phyloP scores from a whole-genome alignment of 2,329 filamentous ascomycete genomes.

The Neofusicoccum sp. region DNA sequence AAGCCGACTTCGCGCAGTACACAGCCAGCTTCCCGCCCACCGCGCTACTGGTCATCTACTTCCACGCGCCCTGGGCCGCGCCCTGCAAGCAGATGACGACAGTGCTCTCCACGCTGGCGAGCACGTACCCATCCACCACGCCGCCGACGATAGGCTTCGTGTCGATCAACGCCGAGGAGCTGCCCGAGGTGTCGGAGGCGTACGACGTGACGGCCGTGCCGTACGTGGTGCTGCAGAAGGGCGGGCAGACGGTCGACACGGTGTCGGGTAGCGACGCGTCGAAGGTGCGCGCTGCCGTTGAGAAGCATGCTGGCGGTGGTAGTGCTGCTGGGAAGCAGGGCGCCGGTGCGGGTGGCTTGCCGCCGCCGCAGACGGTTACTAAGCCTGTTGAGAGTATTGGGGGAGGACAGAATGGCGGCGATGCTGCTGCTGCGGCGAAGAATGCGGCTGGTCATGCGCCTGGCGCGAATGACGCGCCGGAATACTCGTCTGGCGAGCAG shows the following conservation, averaged over 20 bases:
- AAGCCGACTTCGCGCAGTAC: slow-evolving; percentile 72
- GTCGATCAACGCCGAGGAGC: slow-evolving; percentile 89
- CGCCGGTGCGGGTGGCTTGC: slow-evolving; percentile 30
- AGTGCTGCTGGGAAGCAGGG: slow-evolving; percentile 38
- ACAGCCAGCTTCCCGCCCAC: slow-evolving; percentile 59
- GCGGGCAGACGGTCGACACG: slow-evolving; percentile 75
- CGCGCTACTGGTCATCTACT: slow-evolving; percentile 83
- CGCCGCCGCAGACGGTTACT: slow-evolving; percentile 46
- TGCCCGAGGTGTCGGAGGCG: slow-evolving; percentile 85
- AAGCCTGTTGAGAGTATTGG: slow-evolving; percentile 40
- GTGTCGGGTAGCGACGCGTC: slow-evolving; percentile 88
- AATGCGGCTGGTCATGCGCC: slow-evolving; percentile 52
- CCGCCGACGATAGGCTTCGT: slow-evolving; percentile 78
- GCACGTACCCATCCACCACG: slow-evolving; percentile 73
- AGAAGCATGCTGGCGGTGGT: slow-evolving; percentile 69
- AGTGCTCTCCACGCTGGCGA: slow-evolving; percentile 81
- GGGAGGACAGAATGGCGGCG: slow-evolving; percentile 34
- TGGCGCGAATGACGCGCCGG: slow-evolving; percentile 46
- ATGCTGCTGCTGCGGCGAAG: slow-evolving; percentile 32
- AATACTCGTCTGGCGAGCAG: slow-evolving; percentile 46
- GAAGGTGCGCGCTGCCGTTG: slow-evolving; percentile 83
- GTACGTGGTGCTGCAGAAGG: slow-evolving; percentile 81
- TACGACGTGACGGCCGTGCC: slow-evolving; percentile 96
- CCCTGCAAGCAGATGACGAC: slow-evolving; percentile 93
- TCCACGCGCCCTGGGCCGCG: slow-evolving; percentile 95